A percentile compares a stretch with the other conserved stretches of the same genome.
These are phyloP conservation scores for Lepidium africanum DNA, from an alignment of 345 rosid genomes.

Conservation along the genomic window DNA sequence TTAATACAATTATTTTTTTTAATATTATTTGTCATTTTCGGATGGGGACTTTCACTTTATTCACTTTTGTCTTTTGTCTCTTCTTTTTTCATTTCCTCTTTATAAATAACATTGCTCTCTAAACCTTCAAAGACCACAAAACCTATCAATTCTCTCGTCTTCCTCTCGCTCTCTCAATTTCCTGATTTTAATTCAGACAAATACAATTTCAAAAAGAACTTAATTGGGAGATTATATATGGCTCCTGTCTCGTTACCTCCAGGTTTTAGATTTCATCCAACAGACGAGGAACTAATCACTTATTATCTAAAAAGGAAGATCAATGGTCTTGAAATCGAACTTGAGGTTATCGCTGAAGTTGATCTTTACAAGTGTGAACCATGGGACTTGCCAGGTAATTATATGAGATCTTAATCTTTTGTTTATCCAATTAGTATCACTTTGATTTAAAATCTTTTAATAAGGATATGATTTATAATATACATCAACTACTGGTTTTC, in stretches of 20 bases:
- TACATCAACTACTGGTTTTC: neutral
- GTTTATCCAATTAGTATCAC: neutral
- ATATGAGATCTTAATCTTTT: neutral
- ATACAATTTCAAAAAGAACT: neutral
- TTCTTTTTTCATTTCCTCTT: neutral
- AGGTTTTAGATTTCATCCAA: slow-evolving; percentile 78
- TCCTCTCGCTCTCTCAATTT: neutral
- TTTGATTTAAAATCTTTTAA: neutral
- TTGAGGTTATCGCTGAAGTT: slow-evolving; percentile 71
- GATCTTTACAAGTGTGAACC: slow-evolving; percentile 87
- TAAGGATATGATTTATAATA: neutral
- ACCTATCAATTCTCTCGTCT: slow-evolving; percentile 7
- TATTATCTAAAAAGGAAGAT: slow-evolving; percentile 71
- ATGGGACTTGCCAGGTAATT: slow-evolving; percentile 71
- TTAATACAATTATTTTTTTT: neutral
- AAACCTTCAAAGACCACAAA: slow-evolving; percentile 17
- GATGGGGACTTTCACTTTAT: slow-evolving; percentile 21
- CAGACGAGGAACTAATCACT: slow-evolving; percentile 68
- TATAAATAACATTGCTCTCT: slow-evolving; percentile 17
- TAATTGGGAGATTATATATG: slow-evolving; percentile 33
- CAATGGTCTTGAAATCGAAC: slow-evolving; percentile 53
- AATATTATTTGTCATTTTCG: slow-evolving; percentile 10
- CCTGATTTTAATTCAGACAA: neutral
- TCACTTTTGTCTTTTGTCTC: slow-evolving; percentile 16
- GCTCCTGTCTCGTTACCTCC: slow-evolving; percentile 76